Evolutionary conservation across 306 rosid species (phyloP).

Genomic region (Cucurbita argyrosperma): DNA sequence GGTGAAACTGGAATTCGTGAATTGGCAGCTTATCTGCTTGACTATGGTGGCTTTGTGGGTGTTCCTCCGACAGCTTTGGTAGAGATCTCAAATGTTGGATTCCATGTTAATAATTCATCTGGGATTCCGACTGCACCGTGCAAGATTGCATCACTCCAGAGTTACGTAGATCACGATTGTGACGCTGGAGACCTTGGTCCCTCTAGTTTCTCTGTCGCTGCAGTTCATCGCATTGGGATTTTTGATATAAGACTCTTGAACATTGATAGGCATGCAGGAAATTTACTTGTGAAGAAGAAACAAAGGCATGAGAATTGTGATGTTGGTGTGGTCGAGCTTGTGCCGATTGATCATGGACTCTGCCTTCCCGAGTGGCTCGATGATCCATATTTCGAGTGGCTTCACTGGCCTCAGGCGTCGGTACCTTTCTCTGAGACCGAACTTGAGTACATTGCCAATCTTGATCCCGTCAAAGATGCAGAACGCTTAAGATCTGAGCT

Average conservation of each 20-base stretch:
- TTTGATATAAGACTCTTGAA: constrained; percentile 60
- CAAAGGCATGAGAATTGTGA: constrained; percentile 14
- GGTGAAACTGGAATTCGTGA: constrained; percentile 85
- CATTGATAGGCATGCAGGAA: constrained; percentile 90
- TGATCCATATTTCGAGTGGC: constrained; percentile 93
- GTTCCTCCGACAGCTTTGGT: constrained; percentile 95
- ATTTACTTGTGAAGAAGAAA: constrained; percentile 61
- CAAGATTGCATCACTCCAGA: constrained; percentile 77
- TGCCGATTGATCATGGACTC: constrained; percentile 90
- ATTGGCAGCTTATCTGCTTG: constrained; percentile 87
- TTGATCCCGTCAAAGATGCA: constrained; percentile 70
- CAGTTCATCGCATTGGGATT: constrained; percentile 72
- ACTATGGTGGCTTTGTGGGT: constrained; percentile 63
- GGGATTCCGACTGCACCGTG: constrained; percentile 13
- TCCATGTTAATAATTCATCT: constrained; percentile 21
- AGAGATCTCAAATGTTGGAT: constrained; percentile 49
- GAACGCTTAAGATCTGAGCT: constrained; percentile 44
- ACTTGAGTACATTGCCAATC: constrained; percentile 52
- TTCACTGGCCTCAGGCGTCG: constrained; percentile 93
- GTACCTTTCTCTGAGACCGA: constrained; percentile 63
- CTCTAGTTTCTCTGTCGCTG: constrained; percentile 52
- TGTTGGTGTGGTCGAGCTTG: constrained; percentile 40
- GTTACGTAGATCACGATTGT: constrained; percentile 62
- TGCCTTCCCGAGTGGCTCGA: constrained; percentile 93
- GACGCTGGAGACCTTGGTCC: constrained; percentile 89